Percentiles rank a stretch among this genome's conserved stretches.
phyloP scores from a whole-genome alignment of 1,284 basidiomycete species.

The Earliella scabrosa region DNA sequence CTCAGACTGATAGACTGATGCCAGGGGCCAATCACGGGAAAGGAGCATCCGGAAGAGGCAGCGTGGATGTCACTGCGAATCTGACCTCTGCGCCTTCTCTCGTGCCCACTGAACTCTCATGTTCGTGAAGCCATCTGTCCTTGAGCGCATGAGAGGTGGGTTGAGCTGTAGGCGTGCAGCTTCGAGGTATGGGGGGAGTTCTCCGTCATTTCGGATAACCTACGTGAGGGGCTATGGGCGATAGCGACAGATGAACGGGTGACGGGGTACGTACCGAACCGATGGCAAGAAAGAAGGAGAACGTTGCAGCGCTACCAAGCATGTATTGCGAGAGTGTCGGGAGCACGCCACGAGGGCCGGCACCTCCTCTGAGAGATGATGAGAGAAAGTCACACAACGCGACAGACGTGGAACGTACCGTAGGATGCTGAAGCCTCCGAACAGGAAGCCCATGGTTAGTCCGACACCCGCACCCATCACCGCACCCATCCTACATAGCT shows the following conservation, averaged over 20 bases:
- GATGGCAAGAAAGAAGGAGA: constrained; percentile 84
- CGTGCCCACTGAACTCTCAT: constrained; percentile 75
- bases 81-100: constrained; percentile 45
- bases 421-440: constrained; percentile 89
- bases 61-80: constrained; percentile 12
- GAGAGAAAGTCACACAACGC: neutral
- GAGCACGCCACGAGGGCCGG: constrained; percentile 84
- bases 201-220: constrained; percentile 77
- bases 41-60: neutral
- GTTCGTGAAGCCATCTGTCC: constrained; percentile 65
- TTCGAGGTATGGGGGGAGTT: constrained; percentile 61
- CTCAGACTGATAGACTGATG: neutral
- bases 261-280: constrained; percentile 63
- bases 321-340: constrained; percentile 94
- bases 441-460: constrained; percentile 95
- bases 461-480: constrained; percentile 93
- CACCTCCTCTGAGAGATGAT: constrained; percentile 67
- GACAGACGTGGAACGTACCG: constrained; percentile 56
- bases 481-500: constrained; percentile 79
- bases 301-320: constrained; percentile 88
- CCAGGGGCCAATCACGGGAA: too few species aligned
- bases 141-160: constrained; percentile 57
- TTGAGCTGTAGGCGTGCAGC: constrained; percentile 61
- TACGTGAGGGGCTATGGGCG: constrained; percentile 31
- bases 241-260: neutral